Evolutionary conservation across 192 early-diverging fungal species (phyloP), one percentile per base, ranked within the genome.

Genomic region (Rhizophlyctis rosea): DNA sequence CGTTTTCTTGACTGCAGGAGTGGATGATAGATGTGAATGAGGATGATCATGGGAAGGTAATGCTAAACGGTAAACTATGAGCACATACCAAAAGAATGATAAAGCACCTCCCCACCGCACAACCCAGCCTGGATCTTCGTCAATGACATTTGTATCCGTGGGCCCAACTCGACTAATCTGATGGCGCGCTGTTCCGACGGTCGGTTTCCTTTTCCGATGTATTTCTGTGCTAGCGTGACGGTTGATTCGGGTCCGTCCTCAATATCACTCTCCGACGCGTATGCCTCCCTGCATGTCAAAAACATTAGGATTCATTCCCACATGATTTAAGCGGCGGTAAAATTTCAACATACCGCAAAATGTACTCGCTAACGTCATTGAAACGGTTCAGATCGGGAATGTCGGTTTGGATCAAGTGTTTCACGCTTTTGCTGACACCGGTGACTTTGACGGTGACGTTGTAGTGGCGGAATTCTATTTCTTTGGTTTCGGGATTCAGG

Each of bases 401-500:
- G 48, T 89, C 78, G 23, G 87, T 80, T 34, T 74, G 71, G 47
- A 98, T 83, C 27, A 98, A 78, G 18, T 84, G 79, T 65, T 95
- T 94, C 52, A 98, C 88, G 29, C 88, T 88, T 81, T 95, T 95
- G 67, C 87, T 88, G 24, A 98, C 81, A 44, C 96, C 96, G 3
- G 89, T 86, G 5, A 86, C 79, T 71, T 93, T 93, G 48, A 99
- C 90, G 9, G 78, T 84, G 54, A 99, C 88, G 50, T 74, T 76
- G 70, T 93, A 99, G 67, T 99, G 96, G n/a, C 96, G 84, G 67
- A 98, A 88, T 70, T 96, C 93, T 44, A 99, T 88, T 50, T 77
- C 70, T 3, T 81, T 85, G 0, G 92, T 92, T 52, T 88, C 90
- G 32, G 75, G 71, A 73, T 96, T 91, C 65, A 90, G 90, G 76